Evolutionary conservation across 2,329 filamentous ascomycete genomes (phyloP).

Genomic region (Ceratocystis variospora): DNA sequence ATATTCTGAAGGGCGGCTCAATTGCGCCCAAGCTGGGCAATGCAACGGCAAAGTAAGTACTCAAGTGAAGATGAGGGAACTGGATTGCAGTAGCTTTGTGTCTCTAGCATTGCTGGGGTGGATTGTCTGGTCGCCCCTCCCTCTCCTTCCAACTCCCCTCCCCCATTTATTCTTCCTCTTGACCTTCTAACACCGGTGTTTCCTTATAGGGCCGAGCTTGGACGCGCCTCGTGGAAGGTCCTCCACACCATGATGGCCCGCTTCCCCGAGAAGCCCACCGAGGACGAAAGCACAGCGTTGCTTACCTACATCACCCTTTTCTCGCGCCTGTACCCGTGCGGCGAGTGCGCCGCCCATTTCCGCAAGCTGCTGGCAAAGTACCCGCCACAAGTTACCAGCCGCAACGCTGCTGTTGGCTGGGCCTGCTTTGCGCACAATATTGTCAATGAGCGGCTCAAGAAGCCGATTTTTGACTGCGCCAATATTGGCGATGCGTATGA

Average conservation of each 20-base stretch:
- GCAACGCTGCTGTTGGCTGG: conserved; percentile 53
- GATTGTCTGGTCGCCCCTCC: neutral
- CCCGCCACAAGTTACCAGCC: conserved; percentile 50
- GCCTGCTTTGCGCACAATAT: conserved; percentile 54
- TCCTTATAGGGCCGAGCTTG: conserved; percentile 43
- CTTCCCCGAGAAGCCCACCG: conserved; percentile 51
- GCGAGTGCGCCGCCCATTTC: conserved; percentile 56
- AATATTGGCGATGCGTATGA: conserved; percentile 59
- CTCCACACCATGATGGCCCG: conserved; percentile 58
- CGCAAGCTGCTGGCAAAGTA: conserved; percentile 46
- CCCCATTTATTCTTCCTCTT: neutral
- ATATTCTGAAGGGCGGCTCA: conserved; percentile 49
- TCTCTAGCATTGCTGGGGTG: neutral
- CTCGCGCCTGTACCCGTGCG: conserved; percentile 55
- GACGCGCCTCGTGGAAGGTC: conserved; percentile 55
- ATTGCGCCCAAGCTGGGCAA: conserved; percentile 75
- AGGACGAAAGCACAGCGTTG: conserved; percentile 48
- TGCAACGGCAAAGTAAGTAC: conserved; percentile 57
- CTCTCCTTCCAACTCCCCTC: too few relatives aligned
- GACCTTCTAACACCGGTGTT: neutral
- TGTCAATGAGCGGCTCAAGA: conserved; percentile 50
- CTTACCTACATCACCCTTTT: conserved; percentile 53
- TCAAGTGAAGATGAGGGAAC: neutral
- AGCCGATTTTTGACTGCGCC: conserved; percentile 49
- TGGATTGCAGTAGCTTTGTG: neutral